Percentiles rank a stretch among this genome's conserved stretches.
Evolutionary conservation across 2,329 filamentous ascomycete species (phyloP).

Genomic region (Beauveria sp.): DNA sequence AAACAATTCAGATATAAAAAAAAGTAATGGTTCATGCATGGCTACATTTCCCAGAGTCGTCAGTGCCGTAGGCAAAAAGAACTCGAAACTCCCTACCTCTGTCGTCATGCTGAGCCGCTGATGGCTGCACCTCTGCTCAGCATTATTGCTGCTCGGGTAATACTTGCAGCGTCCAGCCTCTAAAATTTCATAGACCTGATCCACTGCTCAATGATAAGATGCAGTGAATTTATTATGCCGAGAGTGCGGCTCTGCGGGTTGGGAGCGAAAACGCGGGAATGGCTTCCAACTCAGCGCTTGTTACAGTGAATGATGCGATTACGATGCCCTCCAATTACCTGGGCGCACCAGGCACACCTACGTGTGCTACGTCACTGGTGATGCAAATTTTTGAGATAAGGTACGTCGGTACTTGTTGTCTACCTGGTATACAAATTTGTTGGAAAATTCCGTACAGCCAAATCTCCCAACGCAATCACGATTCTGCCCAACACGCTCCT

Average conservation of each 20-base stretch:
- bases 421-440: too few relatives aligned
- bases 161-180: background rate
- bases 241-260: background rate
- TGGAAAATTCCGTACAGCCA: background rate
- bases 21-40: too few relatives aligned
- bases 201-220: background rate
- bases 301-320: background rate
- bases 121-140: background rate
- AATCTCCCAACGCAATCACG: slow-evolving; percentile 10
- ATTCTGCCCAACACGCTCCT: background rate
- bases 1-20: too few relatives aligned
- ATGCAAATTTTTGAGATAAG: slow-evolving; percentile 3
- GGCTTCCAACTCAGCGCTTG: background rate
- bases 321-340: background rate
- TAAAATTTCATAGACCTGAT: background rate
- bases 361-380: background rate
- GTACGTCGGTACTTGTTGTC: background rate
- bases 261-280: background rate
- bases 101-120: background rate
- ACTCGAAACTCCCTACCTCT: background rate
- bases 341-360: too few relatives aligned
- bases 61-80: too few relatives aligned
- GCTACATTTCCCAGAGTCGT: too few relatives aligned
- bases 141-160: background rate
- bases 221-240: too few relatives aligned